Conservation (phyloP, 78 protist genomes). For the Goniomonas avonlea region DNA sequence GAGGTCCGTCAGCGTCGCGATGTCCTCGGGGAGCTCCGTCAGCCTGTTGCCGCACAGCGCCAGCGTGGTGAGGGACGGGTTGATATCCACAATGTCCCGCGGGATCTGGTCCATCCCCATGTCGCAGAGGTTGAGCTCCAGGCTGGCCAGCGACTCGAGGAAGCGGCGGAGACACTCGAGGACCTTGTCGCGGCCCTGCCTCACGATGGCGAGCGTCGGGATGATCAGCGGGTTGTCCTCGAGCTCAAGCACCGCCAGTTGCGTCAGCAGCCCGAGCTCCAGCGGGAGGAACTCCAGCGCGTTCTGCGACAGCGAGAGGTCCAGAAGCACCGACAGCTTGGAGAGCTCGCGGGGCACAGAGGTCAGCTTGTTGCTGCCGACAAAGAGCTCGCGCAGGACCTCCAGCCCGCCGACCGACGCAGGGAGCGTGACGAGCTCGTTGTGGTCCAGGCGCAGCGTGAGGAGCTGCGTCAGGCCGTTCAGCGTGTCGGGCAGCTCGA, state of each 20-base stretch:
- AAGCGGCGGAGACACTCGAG: constrained; percentile 15
- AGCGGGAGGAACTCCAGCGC: neutral
- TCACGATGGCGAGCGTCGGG: neutral
- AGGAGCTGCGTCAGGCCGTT: neutral
- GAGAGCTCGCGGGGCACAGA: neutral
- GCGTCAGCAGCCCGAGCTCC: neutral
- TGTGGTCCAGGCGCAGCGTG: neutral
- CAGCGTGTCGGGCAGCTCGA: neutral
- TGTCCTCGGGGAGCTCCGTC: neutral
- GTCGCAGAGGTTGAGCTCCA: neutral
- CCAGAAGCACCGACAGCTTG: neutral
- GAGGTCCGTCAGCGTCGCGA: neutral
- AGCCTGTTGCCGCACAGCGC: constrained; percentile 18
- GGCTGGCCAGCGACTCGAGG: neutral
- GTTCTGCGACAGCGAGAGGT: neutral
- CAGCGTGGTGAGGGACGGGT: neutral
- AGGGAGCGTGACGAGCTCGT: neutral
- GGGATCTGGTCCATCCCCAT: constrained; percentile 8
- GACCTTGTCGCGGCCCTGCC: neutral
- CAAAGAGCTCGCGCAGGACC: neutral
- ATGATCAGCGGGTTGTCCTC: neutral
- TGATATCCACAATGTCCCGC: neutral
- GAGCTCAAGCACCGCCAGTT: neutral
- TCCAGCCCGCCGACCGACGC: neutral
- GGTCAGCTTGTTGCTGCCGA: neutral